Conservation (phyloP, 257 asterid species). For the Lithospermum erythrorhizon region DNA sequence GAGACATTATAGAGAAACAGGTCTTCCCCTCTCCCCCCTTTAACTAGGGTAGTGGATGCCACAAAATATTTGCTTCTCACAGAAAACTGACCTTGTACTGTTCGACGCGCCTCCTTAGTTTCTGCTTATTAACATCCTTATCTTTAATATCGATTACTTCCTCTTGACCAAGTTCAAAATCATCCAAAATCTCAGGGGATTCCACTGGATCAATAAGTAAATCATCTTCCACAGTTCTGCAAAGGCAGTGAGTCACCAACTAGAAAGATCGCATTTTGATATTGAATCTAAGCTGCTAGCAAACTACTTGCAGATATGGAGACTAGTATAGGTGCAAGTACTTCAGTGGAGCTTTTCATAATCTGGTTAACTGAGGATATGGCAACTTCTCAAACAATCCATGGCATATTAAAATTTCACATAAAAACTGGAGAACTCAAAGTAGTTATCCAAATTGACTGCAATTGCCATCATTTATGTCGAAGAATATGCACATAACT, state of each 20-base stretch:
- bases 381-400: too few relatives aligned
- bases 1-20: neutral
- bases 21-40: too few relatives aligned
- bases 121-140: conserved; percentile 74
- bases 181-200: conserved; percentile 79
- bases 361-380: too few relatives aligned
- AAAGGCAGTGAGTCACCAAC: conserved; percentile 11
- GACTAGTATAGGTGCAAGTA: too few relatives aligned
- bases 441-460: too few relatives aligned
- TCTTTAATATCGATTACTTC: conserved; percentile 79
- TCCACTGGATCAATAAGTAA: conserved; percentile 70
- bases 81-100: conserved; percentile 54
- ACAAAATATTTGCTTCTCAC: neutral
- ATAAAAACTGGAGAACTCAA: too few relatives aligned
- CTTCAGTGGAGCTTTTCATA: too few relatives aligned
- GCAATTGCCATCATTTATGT: neutral
- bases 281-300: neutral
- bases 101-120: conserved; percentile 67
- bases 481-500: too few relatives aligned
- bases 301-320: too few relatives aligned
- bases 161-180: conserved; percentile 79
- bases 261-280: neutral
- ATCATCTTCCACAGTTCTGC: conserved; percentile 89
- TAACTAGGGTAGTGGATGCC: neutral
- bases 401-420: too few relatives aligned